Evolutionary conservation across 1,139 yeast species (phyloP).

Genomic region (Saccharomyces hybrid): DNA sequence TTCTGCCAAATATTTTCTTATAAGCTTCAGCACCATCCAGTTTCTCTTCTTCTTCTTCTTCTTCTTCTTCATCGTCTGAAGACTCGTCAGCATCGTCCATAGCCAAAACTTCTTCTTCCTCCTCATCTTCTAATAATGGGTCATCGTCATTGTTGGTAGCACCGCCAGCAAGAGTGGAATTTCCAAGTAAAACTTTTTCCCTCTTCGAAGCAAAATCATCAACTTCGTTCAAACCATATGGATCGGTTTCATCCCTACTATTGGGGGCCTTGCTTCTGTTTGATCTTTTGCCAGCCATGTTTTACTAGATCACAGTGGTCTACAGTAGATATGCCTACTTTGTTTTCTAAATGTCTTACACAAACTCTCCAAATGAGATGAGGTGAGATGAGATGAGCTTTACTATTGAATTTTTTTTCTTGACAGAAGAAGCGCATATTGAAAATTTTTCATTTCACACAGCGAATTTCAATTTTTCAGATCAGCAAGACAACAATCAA

Average conservation of each 20-base stretch:
- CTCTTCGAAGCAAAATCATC: conserved; percentile 63
- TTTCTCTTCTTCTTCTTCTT: conserved; percentile 42
- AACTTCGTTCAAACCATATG: conserved; percentile 50
- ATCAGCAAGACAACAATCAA: background rate
- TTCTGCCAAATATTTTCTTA: conserved; percentile 34
- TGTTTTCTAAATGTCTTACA: background rate
- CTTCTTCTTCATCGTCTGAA: conserved; percentile 37
- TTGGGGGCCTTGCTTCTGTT: conserved; percentile 2
- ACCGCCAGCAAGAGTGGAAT: conserved; percentile 43
- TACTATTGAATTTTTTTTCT: background rate
- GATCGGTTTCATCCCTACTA: conserved; percentile 18
- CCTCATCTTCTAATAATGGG: conserved; percentile 34
- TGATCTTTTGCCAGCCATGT: conserved; percentile 9
- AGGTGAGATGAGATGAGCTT: conserved; percentile 12
- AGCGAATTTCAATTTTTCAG: background rate
- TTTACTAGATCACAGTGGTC: background rate
- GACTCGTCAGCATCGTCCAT: conserved; percentile 27
- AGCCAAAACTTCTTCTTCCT: conserved; percentile 46
- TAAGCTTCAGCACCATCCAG: conserved; percentile 37
- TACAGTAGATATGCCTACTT: background rate
- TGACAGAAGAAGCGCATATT: conserved; percentile 2
- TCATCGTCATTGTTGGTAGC: conserved; percentile 15
- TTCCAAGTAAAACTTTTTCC: conserved; percentile 52
- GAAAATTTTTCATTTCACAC: conserved; percentile 8
- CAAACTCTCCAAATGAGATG: background rate